These are phyloP conservation scores for Cryptosporidium tyzzeri DNA, from an alignment of 169 alveolate species.

Conservation along the genomic window DNA sequence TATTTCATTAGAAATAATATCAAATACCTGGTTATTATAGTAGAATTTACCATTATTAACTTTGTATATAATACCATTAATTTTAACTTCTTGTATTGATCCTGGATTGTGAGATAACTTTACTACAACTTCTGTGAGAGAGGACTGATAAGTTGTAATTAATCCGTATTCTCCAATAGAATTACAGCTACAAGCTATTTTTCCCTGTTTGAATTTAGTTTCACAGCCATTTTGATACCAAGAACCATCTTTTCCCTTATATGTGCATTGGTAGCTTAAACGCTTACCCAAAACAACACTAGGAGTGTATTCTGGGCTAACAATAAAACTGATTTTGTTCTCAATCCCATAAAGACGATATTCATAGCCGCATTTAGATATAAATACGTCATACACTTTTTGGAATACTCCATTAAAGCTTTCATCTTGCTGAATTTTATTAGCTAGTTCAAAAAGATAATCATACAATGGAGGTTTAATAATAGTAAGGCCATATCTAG, in stretches of 20 bases:
- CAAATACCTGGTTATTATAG: constrained; percentile 54
- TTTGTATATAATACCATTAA: constrained; percentile 13
- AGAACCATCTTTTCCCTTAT: not conserved
- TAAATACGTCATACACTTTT: constrained; percentile 17
- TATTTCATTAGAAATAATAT: constrained; percentile 14
- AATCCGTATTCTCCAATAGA: constrained; percentile 53
- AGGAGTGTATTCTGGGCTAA: constrained; percentile 50
- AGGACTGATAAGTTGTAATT: constrained; percentile 8
- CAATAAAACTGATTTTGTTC: not conserved
- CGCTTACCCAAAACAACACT: constrained; percentile 23
- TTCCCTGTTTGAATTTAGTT: not conserved
- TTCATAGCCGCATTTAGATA: constrained; percentile 64
- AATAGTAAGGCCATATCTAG: constrained; percentile 21
- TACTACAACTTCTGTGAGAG: constrained; percentile 24
- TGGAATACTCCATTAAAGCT: not conserved
- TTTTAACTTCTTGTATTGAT: constrained; percentile 51
- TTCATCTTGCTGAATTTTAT: constrained; percentile 9
- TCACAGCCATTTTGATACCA: constrained; percentile 35
- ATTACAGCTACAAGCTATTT: constrained; percentile 42
- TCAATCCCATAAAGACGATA: constrained; percentile 9
- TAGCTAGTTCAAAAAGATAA: constrained; percentile 25
- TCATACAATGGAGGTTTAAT: constrained; percentile 29
- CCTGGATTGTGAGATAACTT: constrained; percentile 71
- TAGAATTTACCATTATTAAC: constrained; percentile 50
- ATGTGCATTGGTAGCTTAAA: constrained; percentile 36